Evolutionary conservation across 73 alveolate species (phyloP).

Genomic region (Paramecium octaurelia): DNA sequence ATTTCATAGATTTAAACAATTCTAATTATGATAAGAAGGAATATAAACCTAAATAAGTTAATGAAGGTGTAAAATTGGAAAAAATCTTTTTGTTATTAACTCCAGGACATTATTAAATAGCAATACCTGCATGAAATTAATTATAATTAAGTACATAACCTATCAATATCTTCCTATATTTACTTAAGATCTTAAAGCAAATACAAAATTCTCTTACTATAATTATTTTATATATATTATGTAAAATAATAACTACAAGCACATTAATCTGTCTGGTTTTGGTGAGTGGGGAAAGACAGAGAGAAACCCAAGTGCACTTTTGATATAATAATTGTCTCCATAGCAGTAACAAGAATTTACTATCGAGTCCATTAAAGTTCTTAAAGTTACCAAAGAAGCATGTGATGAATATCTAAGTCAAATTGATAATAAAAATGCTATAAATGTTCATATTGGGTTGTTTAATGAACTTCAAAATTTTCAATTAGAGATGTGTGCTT

Average conservation of each 20-base stretch:
- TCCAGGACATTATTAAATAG: conserved; percentile 20
- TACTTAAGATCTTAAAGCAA: not conserved
- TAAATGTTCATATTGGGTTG: not conserved
- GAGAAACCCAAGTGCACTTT: not conserved
- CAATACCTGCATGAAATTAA: not conserved
- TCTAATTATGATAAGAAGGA: not conserved
- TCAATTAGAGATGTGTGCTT: not conserved
- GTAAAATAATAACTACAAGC: not conserved
- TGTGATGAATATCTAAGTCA: not conserved
- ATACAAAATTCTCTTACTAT: too few species aligned
- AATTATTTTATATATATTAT: not conserved
- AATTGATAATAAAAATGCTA: not conserved
- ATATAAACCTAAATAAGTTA: not conserved
- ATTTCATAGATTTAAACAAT: not conserved
- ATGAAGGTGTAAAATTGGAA: not conserved
- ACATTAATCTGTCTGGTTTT: not conserved
- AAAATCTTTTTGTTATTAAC: not conserved
- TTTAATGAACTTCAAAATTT: not conserved
- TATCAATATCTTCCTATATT: not conserved
- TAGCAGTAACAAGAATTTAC: not conserved
- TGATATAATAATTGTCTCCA: not conserved
- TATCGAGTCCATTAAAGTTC: not conserved
- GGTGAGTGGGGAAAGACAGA: conserved; percentile 2
- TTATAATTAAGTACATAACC: not conserved
- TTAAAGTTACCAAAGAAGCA: not conserved